Percentiles rank a stretch among this genome's conserved stretches.
Conservation (phyloP, 2,329 filamentous ascomycete species). For the Xylariomycetidae sp. region DNA sequence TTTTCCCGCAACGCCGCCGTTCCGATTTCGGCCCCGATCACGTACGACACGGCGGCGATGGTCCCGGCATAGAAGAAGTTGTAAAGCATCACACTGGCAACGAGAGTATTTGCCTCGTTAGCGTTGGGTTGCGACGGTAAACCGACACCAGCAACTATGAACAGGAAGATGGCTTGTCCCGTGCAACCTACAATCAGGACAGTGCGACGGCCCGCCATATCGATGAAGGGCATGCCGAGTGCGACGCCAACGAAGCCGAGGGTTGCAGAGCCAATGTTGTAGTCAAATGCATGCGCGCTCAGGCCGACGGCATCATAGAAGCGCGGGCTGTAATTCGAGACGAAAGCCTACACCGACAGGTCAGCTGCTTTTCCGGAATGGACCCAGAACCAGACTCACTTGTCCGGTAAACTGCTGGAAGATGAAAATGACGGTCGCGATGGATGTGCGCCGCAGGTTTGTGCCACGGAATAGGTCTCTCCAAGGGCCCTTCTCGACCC, state of each 20-base stretch:
- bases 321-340: neutral
- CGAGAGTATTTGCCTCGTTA: neutral
- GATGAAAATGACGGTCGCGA: neutral
- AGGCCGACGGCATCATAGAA: neutral
- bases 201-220: neutral
- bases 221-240: neutral
- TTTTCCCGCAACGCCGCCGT: neutral
- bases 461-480: neutral
- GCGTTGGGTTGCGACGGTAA: neutral
- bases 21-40: neutral
- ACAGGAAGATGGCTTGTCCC: neutral
- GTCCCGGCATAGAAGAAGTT: neutral
- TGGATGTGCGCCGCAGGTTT: neutral
- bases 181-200: neutral
- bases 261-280: neutral
- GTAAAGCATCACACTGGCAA: neutral
- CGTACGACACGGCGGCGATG: neutral
- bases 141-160: neutral
- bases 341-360: no score
- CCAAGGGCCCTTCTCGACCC: neutral
- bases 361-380: no score
- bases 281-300: neutral
- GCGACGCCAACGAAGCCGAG: neutral
- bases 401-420: conserved; percentile 1
- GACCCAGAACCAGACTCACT: no score